Conservation (phyloP, 495 filamentous ascomycete genomes). For the Neurospora tetraspora region DNA sequence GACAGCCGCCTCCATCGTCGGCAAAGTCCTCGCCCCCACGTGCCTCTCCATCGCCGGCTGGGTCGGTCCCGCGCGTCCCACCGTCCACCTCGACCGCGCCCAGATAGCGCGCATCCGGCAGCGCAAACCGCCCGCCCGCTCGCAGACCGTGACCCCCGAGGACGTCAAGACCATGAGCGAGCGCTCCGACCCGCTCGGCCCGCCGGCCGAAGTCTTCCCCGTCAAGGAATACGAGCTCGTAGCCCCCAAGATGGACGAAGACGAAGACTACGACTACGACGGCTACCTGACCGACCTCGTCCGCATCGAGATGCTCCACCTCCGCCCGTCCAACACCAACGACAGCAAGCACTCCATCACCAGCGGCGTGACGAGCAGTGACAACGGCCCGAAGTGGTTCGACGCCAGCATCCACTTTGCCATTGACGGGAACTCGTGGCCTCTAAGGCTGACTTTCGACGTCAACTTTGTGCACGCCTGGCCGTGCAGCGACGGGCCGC, state of each 20-base stretch:
- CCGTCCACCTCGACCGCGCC: slow-evolving; percentile 47
- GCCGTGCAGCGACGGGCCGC: slow-evolving; percentile 59
- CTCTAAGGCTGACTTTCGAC: slow-evolving; percentile 51
- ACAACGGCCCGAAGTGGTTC: slow-evolving; percentile 34
- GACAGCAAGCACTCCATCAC: slow-evolving; percentile 8
- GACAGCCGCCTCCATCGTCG: slow-evolving; percentile 57
- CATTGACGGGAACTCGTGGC: slow-evolving; percentile 53
- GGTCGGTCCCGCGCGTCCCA: slow-evolving; percentile 57
- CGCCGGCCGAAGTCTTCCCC: slow-evolving; percentile 44
- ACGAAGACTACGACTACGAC: slow-evolving; percentile 21
- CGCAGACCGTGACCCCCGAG: slow-evolving; percentile 30
- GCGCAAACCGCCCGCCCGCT: slow-evolving; percentile 27
- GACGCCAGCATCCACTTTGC: slow-evolving; percentile 60
- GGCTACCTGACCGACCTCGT: slow-evolving; percentile 44
- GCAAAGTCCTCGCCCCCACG: slow-evolving; percentile 67
- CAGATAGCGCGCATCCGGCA: slow-evolving; percentile 55
- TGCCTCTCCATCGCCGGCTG: slow-evolving; percentile 59
- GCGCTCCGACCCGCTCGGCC: slow-evolving; percentile 56
- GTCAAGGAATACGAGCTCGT: slow-evolving; percentile 52
- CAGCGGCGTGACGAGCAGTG: background rate
- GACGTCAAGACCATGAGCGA: slow-evolving; percentile 49
- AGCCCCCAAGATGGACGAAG: slow-evolving; percentile 38
- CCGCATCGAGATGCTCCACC: slow-evolving; percentile 52
- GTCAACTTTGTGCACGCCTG: slow-evolving; percentile 56
- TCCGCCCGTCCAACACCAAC: slow-evolving; percentile 22